Conservation (phyloP, 2,329 filamentous ascomycete species). For the Cytospora mali region DNA sequence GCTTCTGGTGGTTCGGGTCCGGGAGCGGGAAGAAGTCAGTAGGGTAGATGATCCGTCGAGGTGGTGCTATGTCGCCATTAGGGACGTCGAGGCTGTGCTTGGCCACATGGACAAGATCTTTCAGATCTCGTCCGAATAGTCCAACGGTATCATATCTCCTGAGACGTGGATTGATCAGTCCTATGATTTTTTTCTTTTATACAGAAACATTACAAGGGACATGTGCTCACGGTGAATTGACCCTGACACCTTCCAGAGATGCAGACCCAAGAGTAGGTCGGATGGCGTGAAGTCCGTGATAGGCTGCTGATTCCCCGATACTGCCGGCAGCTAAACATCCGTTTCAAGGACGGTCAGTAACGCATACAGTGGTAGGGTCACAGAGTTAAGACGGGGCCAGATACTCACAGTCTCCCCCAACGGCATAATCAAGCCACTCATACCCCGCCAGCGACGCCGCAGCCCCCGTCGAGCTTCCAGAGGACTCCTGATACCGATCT, state of each 20-base stretch:
- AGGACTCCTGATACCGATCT: conserved; percentile 33
- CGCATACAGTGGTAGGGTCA: background rate
- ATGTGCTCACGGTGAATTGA: conserved; percentile 21
- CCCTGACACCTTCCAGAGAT: conserved; percentile 12
- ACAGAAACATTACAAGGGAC: too few species aligned
- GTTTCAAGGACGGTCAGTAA: background rate
- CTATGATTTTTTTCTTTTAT: too few species aligned
- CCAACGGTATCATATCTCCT: conserved; percentile 28
- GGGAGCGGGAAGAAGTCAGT: conserved; percentile 21
- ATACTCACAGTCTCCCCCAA: conserved; percentile 36
- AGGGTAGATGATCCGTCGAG: conserved; percentile 18
- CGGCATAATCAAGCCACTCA: conserved; percentile 32
- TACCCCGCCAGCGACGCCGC: conserved; percentile 32
- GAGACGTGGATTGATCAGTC: background rate
- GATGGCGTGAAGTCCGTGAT: conserved; percentile 24
- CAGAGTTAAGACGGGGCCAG: conserved; percentile 31
- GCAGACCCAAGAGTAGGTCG: conserved; percentile 17
- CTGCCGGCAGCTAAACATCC: conserved; percentile 12
- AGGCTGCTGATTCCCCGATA: conserved; percentile 17
- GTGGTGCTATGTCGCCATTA: background rate
- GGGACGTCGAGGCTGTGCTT: conserved; percentile 17
- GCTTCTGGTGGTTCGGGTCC: conserved; percentile 13
- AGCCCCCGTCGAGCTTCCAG: conserved; percentile 31
- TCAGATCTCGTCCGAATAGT: conserved; percentile 13
- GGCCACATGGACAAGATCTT: conserved; percentile 13